Evolutionary conservation across 2,329 filamentous ascomycete species (phyloP).

Genomic region (Pseudonectria buxi): DNA sequence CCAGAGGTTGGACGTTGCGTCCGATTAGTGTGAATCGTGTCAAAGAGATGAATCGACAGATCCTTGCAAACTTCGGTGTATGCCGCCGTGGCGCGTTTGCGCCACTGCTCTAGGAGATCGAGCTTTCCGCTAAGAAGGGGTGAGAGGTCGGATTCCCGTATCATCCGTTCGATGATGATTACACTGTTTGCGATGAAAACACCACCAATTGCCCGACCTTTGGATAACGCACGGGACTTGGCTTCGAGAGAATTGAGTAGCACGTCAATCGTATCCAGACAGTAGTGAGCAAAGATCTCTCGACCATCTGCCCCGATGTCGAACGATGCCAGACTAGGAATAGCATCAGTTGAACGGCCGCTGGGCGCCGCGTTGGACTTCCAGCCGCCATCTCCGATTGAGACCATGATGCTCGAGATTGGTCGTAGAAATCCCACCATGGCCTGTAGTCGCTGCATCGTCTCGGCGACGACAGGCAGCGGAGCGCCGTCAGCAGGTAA

Average conservation of each 20-base stretch:
- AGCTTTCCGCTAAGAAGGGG: constrained; percentile 63
- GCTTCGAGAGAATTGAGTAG: constrained; percentile 69
- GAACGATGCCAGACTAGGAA: constrained; percentile 68
- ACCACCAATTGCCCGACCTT: constrained; percentile 71
- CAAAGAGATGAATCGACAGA: constrained; percentile 74
- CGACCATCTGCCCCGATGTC: constrained; percentile 85
- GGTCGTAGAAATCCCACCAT: constrained; percentile 84
- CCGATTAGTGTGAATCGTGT: constrained; percentile 86
- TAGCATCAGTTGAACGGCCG: constrained; percentile 53
- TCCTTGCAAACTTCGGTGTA: constrained; percentile 89
- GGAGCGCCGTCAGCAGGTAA: constrained; percentile 74
- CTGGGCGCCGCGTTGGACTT: constrained; percentile 45
- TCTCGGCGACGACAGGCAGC: constrained; percentile 71
- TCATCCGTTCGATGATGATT: constrained; percentile 75
- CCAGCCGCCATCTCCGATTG: constrained; percentile 91
- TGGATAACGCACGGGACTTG: constrained; percentile 65
- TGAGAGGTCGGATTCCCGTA: constrained; percentile 71
- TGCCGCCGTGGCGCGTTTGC: constrained; percentile 73
- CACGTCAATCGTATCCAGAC: constrained; percentile 78
- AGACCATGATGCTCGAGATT: constrained; percentile 83
- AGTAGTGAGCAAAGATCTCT: constrained; percentile 84
- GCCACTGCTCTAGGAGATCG: constrained; percentile 69
- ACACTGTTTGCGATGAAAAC: constrained; percentile 90
- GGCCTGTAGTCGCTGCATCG: constrained; percentile 77
- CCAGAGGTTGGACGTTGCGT: constrained; percentile 64